Evolutionary conservation across 2,329 filamentous ascomycete species (phyloP), one percentile per base, ranked within the genome.

Genomic region (Niveomyces coronatus): DNA sequence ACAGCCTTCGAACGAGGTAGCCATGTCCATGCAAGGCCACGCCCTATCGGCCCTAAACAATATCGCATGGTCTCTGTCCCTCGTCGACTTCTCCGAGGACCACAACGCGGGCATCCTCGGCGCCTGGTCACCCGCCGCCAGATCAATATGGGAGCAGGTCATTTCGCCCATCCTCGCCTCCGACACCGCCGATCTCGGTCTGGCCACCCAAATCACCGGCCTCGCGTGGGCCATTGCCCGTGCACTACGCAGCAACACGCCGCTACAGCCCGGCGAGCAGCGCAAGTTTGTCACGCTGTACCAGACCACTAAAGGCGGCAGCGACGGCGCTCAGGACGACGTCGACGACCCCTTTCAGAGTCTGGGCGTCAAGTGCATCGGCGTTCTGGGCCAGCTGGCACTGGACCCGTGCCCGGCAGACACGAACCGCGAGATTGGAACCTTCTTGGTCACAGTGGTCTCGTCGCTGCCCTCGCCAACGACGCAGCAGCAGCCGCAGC

Each of bases 161-260:
- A 61, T 83, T 44, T 62, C 63, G 5, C 68, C 71, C 8, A 67
- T 80, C 35, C 64, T 83, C 23, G 62, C 68, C 15, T 69, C 69
- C 28, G 74, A 80, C 51, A 79, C 74, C 1, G 74, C 69, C 36
- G 76, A 82, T 47, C 60, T 81, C 39, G 62, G 58, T 19, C 65
- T 82, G 15, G 78, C 76, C n/a, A 72, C 73, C 2, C 64, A 70
- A n/a, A 64, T 80, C 35, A 77, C 76, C 9, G 71, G 75, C 45
- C 66, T 83, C 27, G 74, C 78, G 5, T 82, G 78, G 77, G 78
- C 78, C 19, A 52, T 82, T 37, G 62, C 76, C 19, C 70, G 75
- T 35, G 71, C 66, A 37, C 61, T 78, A 14, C 50, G 51, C 32
- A 64, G 66, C 42, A 50, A 60, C 31, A 61, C 70, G 1, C 65